Evolutionary conservation across 2,329 filamentous ascomycete species (phyloP), one percentile per base, ranked within the genome.

Genomic region (Didymellaceae sp.): DNA sequence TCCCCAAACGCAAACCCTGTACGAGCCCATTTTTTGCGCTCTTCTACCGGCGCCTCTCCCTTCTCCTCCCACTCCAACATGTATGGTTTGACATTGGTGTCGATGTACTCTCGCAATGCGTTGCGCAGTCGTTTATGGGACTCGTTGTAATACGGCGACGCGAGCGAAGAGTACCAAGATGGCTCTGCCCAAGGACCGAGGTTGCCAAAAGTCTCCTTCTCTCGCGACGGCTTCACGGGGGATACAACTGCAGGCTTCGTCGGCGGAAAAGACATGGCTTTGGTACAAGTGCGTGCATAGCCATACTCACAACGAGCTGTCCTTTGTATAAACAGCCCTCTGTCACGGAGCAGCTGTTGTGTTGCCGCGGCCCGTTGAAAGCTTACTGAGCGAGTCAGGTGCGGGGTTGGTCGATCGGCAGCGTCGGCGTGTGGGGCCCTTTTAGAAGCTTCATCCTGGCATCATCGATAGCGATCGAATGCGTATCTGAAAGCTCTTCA

Each of bases 51-150:
- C 3, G 77, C 78, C 64, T 71, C 72, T 32, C 77, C 77, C 17
- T 68, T 66, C 44, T 73, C 75, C 56, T 89, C 86, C 86, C 86
- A 89, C 30, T 87, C 82, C 24, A 85, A 77, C 4, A 81, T 80
- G 55, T 80, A 76, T 0, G 84, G 85, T 2, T 81, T 72, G 34
- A 88, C 76, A 28, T 85, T 72, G 2, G 78, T 75, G 50, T 88
- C 80, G 38, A 88, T 74, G 54, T 87, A 88, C 18, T 76, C 63
- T 30, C 86, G 80, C 0, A 87, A 73, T 4, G 74, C 76, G 28
- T 81, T 75, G 42, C 84, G 82, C 1, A 88, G 76, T n/a, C 70
- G 73, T 24, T 80, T 78, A 64, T 89, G 86, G 2, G 81, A 81
- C 11, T 80, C 76, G 21, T 79, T 86, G 75, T 89, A 88, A 72